Evolutionary conservation across 257 asterid genomes (phyloP), one percentile per base, ranked within the genome.

Genomic region (Solanum stenotomum): DNA sequence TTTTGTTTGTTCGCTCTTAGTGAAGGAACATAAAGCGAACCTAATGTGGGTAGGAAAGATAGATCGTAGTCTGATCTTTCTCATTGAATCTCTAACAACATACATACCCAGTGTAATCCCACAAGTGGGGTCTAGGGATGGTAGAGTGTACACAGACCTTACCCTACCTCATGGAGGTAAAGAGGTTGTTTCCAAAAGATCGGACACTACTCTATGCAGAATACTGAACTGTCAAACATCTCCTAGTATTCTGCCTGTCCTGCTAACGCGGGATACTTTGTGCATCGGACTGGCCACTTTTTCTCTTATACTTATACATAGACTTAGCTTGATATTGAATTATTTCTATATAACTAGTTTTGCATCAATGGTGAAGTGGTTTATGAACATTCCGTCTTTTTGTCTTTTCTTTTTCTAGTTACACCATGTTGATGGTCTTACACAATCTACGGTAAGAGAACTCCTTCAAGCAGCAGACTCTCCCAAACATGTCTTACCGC

Each of bases 361-460:
- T 81, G 68, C 85, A 46, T 1, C 68, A 81, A 1, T 15, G 10
- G 42, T 46, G 42, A 29, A 46, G 10, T 81, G 27, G 29, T 46
- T 78, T 87, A 25, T 56, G 35, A 22, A 40, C 13, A 44, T 49
- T 86, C 4, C 4, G 16, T 31, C 23, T 56, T 3, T 38, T 23
- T 15, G 25, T 38, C 86, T 84, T 40, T 25, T 83, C 34, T 87
- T 52, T 61, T 81, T 31, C 61, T 92, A 95, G 98, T 88, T 96
- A 71, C 98, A 96, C 90, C 98, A 95, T 71, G 94, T 96, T 86
- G 99, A 96, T 90, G 99, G 99, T 89, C 95, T 96, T 79, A 90
- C 94, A 29, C 92, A 92, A 89, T 90, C 94, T 86, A 92, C 89
- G 89, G 95, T 94, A 77, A 92, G 88, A 86, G 90, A 92, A 68